Base-by-base conservation (phyloP, 2,329 filamentous ascomycete species). In the Penicillium brevicompactum region DNA sequence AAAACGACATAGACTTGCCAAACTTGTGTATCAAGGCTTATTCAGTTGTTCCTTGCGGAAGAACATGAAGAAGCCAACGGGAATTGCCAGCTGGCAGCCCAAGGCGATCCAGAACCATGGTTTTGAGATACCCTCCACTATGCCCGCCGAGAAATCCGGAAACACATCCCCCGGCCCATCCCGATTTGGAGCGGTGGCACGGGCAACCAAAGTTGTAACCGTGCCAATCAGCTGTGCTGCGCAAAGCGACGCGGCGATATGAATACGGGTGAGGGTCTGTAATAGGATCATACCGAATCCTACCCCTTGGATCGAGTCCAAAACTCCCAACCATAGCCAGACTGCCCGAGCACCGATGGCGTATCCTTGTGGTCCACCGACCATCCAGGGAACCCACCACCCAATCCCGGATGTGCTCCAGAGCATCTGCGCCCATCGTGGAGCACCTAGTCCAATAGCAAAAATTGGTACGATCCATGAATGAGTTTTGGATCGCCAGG, bases 401-500 rank as follows among this genome's bases (percentile, higher is more conserved):
- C 85, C 86, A 61, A 87, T 81, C 40, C 81, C 80, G 2, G 80
- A 84, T 5, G 81, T 82, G 13, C 80, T 82, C 86, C 86, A 88
- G 67, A 86, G 83, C 67, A 87, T 87, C 68, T 89, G 86, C 21
- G 81, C 81, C 84, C 86, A 89, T 58, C 86, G 78, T 2, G 86
- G 86, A 4, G 85, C 85, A 6, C 72, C 84, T 8, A 89, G 80
- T 24, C 85, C 86, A 56, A 88, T 84, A 50, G 86, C 85, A 61
- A 88, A 88, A 51, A 89, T 81, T 16, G 86, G 86, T 6, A 89
- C 73, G 65, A 87, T 82, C 86, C 86, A 88, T 45, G 80, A 83
- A 70, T 88, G 86, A 16, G 77, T 77, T 60, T 81, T 82, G 16
- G 82, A 83, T 10, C 86, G 77, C 43, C 74, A 69, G n/a, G 78